These are phyloP conservation scores for Coelastrella sp. DNA, from an alignment of 139 green algal genomes.

Conservation along the genomic window DNA sequence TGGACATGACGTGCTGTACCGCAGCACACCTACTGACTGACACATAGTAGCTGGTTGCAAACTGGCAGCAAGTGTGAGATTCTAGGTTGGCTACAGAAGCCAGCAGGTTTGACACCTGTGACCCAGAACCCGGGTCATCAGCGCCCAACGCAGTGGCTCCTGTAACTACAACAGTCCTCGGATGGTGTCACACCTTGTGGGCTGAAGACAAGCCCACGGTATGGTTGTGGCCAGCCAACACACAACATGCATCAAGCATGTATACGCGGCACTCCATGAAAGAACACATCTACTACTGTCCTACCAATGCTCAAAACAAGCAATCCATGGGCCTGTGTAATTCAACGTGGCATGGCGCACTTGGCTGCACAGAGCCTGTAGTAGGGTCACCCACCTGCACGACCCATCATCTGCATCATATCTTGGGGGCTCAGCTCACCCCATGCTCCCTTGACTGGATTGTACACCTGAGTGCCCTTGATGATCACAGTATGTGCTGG, in stretches of 20 bases:
- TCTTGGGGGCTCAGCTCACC: conserved; percentile 95
- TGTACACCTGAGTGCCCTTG: conserved; percentile 99
- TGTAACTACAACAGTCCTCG: too few species aligned
- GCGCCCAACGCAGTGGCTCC: too few species aligned
- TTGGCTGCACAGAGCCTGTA: not conserved
- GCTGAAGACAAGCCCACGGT: too few species aligned
- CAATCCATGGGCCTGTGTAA: not conserved
- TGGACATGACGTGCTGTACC: too few species aligned
- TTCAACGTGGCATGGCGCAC: not conserved
- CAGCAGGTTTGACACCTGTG: too few species aligned
- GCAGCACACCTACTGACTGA: too few species aligned
- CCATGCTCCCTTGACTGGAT: conserved; percentile 94
- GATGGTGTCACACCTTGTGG: too few species aligned
- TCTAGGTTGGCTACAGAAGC: too few species aligned
- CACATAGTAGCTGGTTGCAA: too few species aligned
- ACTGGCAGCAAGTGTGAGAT: too few species aligned
- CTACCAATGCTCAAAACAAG: not conserved
- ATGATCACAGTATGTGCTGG: conserved; percentile 99
- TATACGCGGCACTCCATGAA: too few species aligned
- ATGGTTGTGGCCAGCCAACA: not conserved
- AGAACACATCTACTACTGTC: not conserved
- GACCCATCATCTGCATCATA: conserved; percentile 99
- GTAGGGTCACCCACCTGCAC: conserved; percentile 63
- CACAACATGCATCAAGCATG: not conserved
- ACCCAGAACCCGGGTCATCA: too few species aligned